Evolutionary conservation across 2,329 filamentous ascomycete species (phyloP), one percentile per base, ranked within the genome.

Genomic region (Cadophora sp.): DNA sequence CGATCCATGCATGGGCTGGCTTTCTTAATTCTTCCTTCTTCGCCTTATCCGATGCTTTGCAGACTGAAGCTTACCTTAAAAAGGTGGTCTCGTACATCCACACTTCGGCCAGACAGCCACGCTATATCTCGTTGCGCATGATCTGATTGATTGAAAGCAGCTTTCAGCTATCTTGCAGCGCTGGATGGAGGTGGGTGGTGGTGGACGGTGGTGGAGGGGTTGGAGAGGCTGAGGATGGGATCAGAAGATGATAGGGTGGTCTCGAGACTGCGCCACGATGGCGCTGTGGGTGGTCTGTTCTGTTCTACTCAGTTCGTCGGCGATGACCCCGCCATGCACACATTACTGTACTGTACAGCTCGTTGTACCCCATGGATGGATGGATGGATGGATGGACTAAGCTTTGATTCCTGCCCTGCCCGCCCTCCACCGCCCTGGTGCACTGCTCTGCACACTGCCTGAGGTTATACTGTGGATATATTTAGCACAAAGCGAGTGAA

Each of bases 111-210:
- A 20, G 11, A n/a, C 51, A 8, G 51, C 18, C 51, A 56, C 51
- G 51, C 16, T 56, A 56, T 56, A 39, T 56, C 18, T 56, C 51
- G 18, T 33, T 56, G 2, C 5, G 30, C 30, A 39, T 6, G 18
- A 58, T 58, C 33, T 58, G 53, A 58, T 58, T 58, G 53, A 22
- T 22, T 4, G 36, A 48, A 39, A 30, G 27, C 53, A 58, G 53
- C n/a, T 58, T 43, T 58, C 53, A 58, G 53, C 53, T 43, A 2
- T 24, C 18, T 24, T 14, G 20, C 1, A 41, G 18, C 20, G 9
- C 11, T 20, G n/a, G 4, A 48, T 22, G 53, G n/a, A 13, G 48
- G 48, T 16, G 48, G 33, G n/a, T n/a, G n/a, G n/a, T n/a, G n/a
- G n/a, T n/a, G n/a, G 4, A 48, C n/a, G 53, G n/a, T 22, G 48